Percentiles rank a stretch among this genome's conserved stretches.
Evolutionary conservation across 306 rosid genomes (phyloP).

Genomic region (Rubus parviflorus): DNA sequence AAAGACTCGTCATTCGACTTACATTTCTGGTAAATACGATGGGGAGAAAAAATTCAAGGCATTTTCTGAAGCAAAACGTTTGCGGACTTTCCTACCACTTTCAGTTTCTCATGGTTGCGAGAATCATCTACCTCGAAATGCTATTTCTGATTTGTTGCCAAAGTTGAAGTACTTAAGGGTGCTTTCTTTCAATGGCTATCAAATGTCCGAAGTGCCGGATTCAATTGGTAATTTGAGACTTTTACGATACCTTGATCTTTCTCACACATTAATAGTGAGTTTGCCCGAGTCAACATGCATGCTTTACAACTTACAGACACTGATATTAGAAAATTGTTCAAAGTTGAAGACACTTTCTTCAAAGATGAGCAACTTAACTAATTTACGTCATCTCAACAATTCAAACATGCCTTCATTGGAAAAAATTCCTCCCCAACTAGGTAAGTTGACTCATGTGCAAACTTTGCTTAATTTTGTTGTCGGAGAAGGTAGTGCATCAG

Average conservation of each 20-base stretch:
- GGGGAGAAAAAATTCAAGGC: no score
- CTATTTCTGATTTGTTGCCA: background rate
- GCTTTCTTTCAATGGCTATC: background rate
- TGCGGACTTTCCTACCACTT: slow-evolving; percentile 24
- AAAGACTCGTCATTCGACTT: no score
- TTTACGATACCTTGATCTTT: slow-evolving; percentile 8
- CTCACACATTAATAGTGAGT: slow-evolving; percentile 1
- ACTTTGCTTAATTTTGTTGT: slow-evolving; percentile 9
- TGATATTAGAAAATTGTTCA: background rate
- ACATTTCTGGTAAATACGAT: no score
- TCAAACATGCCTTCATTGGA: background rate
- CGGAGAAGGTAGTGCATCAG: background rate
- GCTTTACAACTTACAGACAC: slow-evolving; percentile 21
- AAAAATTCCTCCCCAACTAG: slow-evolving; percentile 23
- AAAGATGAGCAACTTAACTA: background rate
- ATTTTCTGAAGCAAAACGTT: no score
- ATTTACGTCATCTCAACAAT: slow-evolving; percentile 15
- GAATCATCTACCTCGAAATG: background rate
- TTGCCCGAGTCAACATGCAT: background rate
- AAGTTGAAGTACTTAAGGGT: background rate
- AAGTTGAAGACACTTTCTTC: background rate
- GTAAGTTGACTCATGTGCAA: slow-evolving; percentile 8
- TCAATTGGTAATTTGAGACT: background rate
- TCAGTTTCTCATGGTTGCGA: no score
- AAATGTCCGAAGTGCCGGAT: background rate